These are phyloP conservation scores for Tubosaeta brunneosetosa DNA, from an alignment of 768 basidiomycete genomes.

Conservation along the genomic window DNA sequence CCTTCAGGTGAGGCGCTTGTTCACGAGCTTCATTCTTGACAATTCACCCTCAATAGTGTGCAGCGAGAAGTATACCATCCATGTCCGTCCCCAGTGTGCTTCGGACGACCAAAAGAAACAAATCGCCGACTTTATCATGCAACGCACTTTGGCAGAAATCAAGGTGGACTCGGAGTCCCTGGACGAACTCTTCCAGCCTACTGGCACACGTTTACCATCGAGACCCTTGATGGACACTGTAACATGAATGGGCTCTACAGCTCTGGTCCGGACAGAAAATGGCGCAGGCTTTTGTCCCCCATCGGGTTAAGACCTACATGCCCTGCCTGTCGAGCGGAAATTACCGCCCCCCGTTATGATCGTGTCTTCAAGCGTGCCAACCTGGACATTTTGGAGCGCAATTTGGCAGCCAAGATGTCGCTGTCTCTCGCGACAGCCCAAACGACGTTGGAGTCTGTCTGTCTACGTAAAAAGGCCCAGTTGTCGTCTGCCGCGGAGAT, in stretches of 20 bases:
- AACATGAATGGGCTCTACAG: slow-evolving; percentile 48
- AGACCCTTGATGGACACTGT: slow-evolving; percentile 62
- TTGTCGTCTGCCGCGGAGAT: slow-evolving; percentile 1
- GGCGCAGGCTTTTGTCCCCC: slow-evolving; percentile 43
- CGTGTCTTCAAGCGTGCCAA: slow-evolving; percentile 57
- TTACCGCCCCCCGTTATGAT: slow-evolving; percentile 58
- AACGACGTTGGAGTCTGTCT: slow-evolving; percentile 22
- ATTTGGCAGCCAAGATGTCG: slow-evolving; percentile 52
- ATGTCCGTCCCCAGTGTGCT: slow-evolving; percentile 52
- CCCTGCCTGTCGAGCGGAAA: slow-evolving; percentile 55
- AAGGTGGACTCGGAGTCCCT: slow-evolving; percentile 34
- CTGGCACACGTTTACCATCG: slow-evolving; percentile 63
- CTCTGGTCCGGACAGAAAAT: slow-evolving; percentile 31
- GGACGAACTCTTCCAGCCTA: slow-evolving; percentile 57
- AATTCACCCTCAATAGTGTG: slow-evolving; percentile 43
- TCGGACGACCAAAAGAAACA: slow-evolving; percentile 32
- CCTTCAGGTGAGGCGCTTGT: slow-evolving; percentile 48
- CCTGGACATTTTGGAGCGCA: slow-evolving; percentile 62
- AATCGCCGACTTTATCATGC: slow-evolving; percentile 59
- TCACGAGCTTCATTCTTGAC: neutral
- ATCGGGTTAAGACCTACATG: slow-evolving; percentile 45
- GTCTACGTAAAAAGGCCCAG: slow-evolving; percentile 19
- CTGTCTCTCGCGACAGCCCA: slow-evolving; percentile 34
- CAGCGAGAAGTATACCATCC: slow-evolving; percentile 55
- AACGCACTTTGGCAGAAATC: slow-evolving; percentile 47